Conservation (phyloP, 2,329 filamentous ascomycete genomes). For the Purpureocillium lavendulum region DNA sequence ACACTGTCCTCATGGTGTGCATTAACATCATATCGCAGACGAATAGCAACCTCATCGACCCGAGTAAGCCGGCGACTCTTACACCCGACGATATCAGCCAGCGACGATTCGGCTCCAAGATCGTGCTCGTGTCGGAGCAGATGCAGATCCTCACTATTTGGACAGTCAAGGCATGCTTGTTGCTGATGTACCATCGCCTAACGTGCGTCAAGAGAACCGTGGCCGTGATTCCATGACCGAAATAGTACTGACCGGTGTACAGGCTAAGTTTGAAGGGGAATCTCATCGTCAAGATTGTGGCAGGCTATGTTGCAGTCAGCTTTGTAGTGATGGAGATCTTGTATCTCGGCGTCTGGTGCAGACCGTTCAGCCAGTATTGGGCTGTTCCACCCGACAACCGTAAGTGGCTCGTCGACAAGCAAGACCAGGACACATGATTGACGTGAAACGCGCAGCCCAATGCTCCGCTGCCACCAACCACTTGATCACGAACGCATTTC, state of each 20-base stretch:
- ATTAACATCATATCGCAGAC: conserved; percentile 47
- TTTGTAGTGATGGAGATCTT: conserved; percentile 43
- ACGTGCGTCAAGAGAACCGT: conserved; percentile 27
- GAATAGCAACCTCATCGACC: conserved; percentile 52
- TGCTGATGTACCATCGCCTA: conserved; percentile 48
- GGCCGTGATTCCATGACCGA: too few relatives aligned
- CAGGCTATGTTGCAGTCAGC: conserved; percentile 34
- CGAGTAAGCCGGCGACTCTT: conserved; percentile 27
- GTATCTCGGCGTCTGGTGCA: conserved; percentile 43
- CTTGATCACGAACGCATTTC: conserved; percentile 47
- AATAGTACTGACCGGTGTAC: background rate
- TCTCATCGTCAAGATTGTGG: conserved; percentile 38
- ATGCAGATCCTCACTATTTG: conserved; percentile 52
- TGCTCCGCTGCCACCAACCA: conserved; percentile 49
- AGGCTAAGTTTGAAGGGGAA: conserved; percentile 38
- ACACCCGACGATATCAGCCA: conserved; percentile 34
- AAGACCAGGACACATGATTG: conserved; percentile 6
- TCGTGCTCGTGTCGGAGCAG: conserved; percentile 53
- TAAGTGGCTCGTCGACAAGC: conserved; percentile 11
- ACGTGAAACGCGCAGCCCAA: too few relatives aligned
- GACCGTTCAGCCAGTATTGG: conserved; percentile 49
- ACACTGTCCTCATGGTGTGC: conserved; percentile 44
- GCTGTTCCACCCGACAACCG: conserved; percentile 42
- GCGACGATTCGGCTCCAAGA: conserved; percentile 47
- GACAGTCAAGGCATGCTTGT: conserved; percentile 46